These are phyloP conservation scores for Tetraselmis striata DNA, from an alignment of 139 green algal species.

Conservation along the genomic window DNA sequence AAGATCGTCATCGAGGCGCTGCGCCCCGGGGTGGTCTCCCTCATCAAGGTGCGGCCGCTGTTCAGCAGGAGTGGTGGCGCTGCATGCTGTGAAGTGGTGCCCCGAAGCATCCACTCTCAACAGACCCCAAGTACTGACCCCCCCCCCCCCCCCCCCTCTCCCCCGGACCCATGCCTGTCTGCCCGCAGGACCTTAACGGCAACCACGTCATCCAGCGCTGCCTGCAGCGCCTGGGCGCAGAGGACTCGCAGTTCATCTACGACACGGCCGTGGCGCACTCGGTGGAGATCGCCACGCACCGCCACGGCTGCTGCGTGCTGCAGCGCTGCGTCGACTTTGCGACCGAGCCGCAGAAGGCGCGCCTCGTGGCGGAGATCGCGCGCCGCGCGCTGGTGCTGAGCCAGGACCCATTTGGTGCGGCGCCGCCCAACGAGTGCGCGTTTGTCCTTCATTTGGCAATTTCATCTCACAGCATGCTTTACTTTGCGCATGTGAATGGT, in stretches of 20 bases:
- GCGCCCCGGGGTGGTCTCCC: slow-evolving; percentile 75
- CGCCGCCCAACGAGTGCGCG: no score
- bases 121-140: background rate
- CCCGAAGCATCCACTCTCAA: background rate
- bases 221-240: slow-evolving; percentile 71
- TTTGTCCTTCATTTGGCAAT: no score
- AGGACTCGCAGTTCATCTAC: slow-evolving; percentile 90
- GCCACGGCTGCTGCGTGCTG: slow-evolving; percentile 98
- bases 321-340: slow-evolving; percentile 98
- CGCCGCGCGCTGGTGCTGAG: slow-evolving; percentile 74
- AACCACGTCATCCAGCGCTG: slow-evolving; percentile 99
- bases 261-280: slow-evolving; percentile 75
- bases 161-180: background rate
- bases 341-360: slow-evolving; percentile 61
- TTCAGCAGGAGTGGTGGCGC: no score
- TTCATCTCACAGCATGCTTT: no score
- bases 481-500: no score
- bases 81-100: no score
- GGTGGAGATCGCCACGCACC: slow-evolving; percentile 91
- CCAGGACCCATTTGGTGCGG: slow-evolving; percentile 56
- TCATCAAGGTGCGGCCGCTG: slow-evolving; percentile 55
- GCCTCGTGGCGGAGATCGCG: slow-evolving; percentile 77
- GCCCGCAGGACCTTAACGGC: slow-evolving; percentile 87
- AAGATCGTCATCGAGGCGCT: slow-evolving; percentile 59
- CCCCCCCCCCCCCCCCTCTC: background rate